Base-by-base conservation (phyloP, 495 filamentous ascomycete genomes). In the Polyplosphaeria fusca region DNA sequence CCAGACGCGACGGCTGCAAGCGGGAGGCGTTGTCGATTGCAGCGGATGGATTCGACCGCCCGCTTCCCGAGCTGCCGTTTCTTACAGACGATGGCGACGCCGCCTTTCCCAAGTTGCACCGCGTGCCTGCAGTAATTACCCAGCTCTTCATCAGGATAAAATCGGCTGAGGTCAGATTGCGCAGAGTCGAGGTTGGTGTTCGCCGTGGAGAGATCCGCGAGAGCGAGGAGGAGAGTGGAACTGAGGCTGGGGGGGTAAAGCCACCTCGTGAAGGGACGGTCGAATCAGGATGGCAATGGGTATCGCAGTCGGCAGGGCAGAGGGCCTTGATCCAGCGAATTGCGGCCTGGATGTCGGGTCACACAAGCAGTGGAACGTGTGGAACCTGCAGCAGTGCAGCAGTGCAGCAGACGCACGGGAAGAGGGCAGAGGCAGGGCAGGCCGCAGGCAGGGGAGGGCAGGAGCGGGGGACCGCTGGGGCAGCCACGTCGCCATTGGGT, bases 1-100 rank as follows among this genome's bases (percentile, higher is more conserved):
- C 49, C n/a, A 20, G 46, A 25, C n/a, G 30, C 11, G 38, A 16
- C 30, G 30, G 32, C 27, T n/a, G 35, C 38, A 59, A 44, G 51
- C 58, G 58, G 58, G 58, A 61, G 58, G 58, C 58, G 58, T 50
- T 28, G 35, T 49, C 32, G 46, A 50, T 23, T 58, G 54, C 54
- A 58, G 54, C 54, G 54, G 19, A 37, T 47, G 58, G 58, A 61
- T 55, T 61, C 44, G 51, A 49, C 25, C 2, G 44, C 44, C 50
- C 58, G 50, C 51, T 24, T 5, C 28, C 49, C 49, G 50, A 43
- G 40, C 22, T 45, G 16, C 55, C 55, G 47, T 59, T 46, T 4
- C 9, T 32, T 40, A 42, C 48, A 14, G 25, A 46, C 43, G 11
- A 2, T 25, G 4, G 14, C 55, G 47, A 52, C n/a, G n/a, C 7